Evolutionary conservation across 441 rosid genomes (phyloP), one percentile per base, ranked within the genome.

Genomic region (Cnidoscolus chayamansa): DNA sequence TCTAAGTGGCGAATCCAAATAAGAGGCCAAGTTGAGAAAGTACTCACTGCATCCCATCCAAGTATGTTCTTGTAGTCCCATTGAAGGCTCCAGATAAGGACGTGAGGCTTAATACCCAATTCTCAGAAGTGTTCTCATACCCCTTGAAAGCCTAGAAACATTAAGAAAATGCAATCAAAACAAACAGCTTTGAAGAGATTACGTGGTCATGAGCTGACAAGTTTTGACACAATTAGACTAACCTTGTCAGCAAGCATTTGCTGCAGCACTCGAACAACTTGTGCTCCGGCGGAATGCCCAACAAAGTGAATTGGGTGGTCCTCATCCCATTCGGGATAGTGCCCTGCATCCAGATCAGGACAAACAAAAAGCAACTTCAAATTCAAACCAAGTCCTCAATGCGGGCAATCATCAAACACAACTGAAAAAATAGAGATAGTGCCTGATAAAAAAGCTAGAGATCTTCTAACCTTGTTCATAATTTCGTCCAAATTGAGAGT

Each of bases 201-300:
- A 48, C 25, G 57, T 35, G n/a, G 6, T 20, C 8, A n/a, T 57
- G 3, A 56, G 54, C 32, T 15, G 25, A 71, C 30, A 49, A 16
- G 51, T 55, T 69, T 3, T 12, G 11, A 50, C 12, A 40, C 4
- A 71, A 68, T 51, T 17, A 63, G 20, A 76, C 85, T 17, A 69
- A 94, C 98, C 91, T 92, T 91, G 76, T 92, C 93, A 8, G 93
- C 94, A 70, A 94, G 94, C 99, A 94, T 94, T 86, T 94, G 96
- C 87, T 94, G 98, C 88, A 94, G 73, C 58, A 92, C 86, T 1
- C 99, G 94, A 59, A 84, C 91, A 54, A 94, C 99, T 82, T 92
- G 99, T 0, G 97, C 99, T 20, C 99, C 98, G 0, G 99, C 98
- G 0, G 99, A 94, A 79, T 94, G 99, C 16, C 98, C 99, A 50